Evolutionary conservation across 805 yeast species (phyloP), one percentile per base, ranked within the genome.

Genomic region (Candida golubevii): DNA sequence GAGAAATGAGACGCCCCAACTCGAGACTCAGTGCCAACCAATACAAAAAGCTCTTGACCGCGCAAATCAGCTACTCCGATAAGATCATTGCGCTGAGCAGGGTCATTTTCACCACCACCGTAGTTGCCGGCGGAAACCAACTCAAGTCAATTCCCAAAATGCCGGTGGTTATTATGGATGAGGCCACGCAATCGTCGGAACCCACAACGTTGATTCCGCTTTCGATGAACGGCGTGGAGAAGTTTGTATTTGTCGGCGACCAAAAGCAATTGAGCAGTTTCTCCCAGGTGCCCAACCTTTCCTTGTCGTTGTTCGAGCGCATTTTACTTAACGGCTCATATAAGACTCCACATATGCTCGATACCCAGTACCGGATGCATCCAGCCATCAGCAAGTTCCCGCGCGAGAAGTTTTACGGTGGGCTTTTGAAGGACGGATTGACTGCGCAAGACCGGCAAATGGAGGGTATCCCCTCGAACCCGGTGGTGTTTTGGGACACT

Each of bases 161-260:
- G 49, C 88, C 88, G 1, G 81, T 81, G 2, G 85, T 84, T 6
- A 82, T 84, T 29, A 80, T 84, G 85, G 90, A 84, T 66, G 90
- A 84, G 63, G 77, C 87, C 4, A 83, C 89, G 0, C 89, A 83
- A 54, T 81, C 89, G 0, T 79, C 88, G 0, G 91, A 84, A 51
- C 85, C 88, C 7, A 70, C 80, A 1, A 79, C 88, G 0, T 67
- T 84, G 50, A 84, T 84, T 44, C 89, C 90, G 9, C 64, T 84
- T 47, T 80, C 86, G 7, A 75, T 83, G 71, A 49, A 50, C n/a
- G 85, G 85, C 12, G 80, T 83, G 40, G 77, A 77, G 42, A 81
- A 78, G 54, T 79, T 83, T 59, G 78, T 83, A 2, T 79, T 84
- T 57, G 89, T 80, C 33, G 90, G 89, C 49, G 91, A 84, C 62